Evolutionary conservation across 2,329 filamentous ascomycete species (phyloP).

Genomic region (Cytospora piceicola): DNA sequence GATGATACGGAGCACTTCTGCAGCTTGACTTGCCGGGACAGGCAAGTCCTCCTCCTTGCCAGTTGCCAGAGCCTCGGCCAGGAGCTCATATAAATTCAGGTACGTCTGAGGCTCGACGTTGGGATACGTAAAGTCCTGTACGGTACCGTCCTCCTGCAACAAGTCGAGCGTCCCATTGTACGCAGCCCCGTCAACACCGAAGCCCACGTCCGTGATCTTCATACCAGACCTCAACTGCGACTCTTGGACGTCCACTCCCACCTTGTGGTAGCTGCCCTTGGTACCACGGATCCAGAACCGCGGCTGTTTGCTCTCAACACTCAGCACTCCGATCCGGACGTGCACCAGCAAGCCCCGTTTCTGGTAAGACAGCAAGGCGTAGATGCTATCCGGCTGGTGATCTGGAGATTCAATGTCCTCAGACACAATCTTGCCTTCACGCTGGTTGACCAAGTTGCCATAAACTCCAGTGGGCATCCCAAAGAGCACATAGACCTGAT

Average conservation of each 20-base stretch:
- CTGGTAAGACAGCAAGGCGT: slow-evolving; percentile 68
- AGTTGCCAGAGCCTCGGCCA: slow-evolving; percentile 51
- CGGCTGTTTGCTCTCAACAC: slow-evolving; percentile 69
- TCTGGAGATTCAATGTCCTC: slow-evolving; percentile 39
- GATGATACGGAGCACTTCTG: slow-evolving; percentile 57
- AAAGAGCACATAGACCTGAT: slow-evolving; percentile 73
- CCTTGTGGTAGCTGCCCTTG: slow-evolving; percentile 76
- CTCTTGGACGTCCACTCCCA: slow-evolving; percentile 73
- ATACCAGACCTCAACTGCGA: slow-evolving; percentile 69
- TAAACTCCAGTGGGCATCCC: slow-evolving; percentile 70
- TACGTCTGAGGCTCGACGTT: slow-evolving; percentile 71
- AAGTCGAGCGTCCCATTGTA: slow-evolving; percentile 63
- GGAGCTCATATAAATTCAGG: slow-evolving; percentile 64
- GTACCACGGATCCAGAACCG: slow-evolving; percentile 78
- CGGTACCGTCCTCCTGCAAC: slow-evolving; percentile 54
- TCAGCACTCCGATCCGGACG: slow-evolving; percentile 70
- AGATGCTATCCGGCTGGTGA: slow-evolving; percentile 61
- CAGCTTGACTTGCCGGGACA: slow-evolving; percentile 56
- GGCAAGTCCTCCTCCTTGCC: slow-evolving; percentile 56
- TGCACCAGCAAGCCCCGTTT: slow-evolving; percentile 65
- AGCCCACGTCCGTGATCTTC: slow-evolving; percentile 59
- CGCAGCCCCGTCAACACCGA: slow-evolving; percentile 65
- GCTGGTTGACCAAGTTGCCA: slow-evolving; percentile 69
- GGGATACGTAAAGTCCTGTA: slow-evolving; percentile 54
- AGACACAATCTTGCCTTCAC: slow-evolving; percentile 48